A percentile compares a stretch with the other conserved stretches of the same genome.
phyloP scores from a whole-genome alignment of 495 filamentous ascomycete genomes.

The Xylaria acuta region DNA sequence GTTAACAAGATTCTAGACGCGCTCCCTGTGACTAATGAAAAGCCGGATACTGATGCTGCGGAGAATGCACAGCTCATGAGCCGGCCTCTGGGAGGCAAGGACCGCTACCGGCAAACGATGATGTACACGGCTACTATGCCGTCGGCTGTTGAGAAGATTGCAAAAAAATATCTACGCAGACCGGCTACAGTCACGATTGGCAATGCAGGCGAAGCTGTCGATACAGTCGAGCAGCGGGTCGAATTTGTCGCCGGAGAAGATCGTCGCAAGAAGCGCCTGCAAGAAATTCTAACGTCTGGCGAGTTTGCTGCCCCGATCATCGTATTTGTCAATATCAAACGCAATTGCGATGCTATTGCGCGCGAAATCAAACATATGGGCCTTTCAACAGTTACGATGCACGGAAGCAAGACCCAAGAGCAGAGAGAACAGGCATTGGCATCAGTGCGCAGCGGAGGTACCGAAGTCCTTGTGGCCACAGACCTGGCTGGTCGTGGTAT shows the following conservation, averaged over 20 bases:
- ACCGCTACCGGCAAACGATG: slow-evolving; percentile 97
- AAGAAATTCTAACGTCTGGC: slow-evolving; percentile 83
- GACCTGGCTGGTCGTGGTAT: slow-evolving; percentile 98
- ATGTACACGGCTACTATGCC: slow-evolving; percentile 99
- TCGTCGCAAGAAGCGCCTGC: slow-evolving; percentile 94
- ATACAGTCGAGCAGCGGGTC: slow-evolving; percentile 96
- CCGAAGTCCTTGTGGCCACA: slow-evolving; percentile 93
- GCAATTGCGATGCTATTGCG: slow-evolving; percentile 96
- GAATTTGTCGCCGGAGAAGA: slow-evolving; percentile 94
- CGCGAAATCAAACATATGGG: slow-evolving; percentile 95
- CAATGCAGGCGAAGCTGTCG: slow-evolving; percentile 94
- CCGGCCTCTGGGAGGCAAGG: slow-evolving; percentile 78
- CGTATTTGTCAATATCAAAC: slow-evolving; percentile 99
- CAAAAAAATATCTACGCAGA: slow-evolving; percentile 91
- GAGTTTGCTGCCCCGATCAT: slow-evolving; percentile 95
- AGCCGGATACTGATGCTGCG: slow-evolving; percentile 93
- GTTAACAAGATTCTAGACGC: slow-evolving; percentile 98
- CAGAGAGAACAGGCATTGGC: slow-evolving; percentile 94
- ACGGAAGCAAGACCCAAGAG: slow-evolving; percentile 95
- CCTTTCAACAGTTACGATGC: slow-evolving; percentile 87
- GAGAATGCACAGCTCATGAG: slow-evolving; percentile 87
- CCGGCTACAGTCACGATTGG: slow-evolving; percentile 96
- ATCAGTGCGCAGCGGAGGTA: slow-evolving; percentile 78
- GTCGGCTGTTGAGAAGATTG: slow-evolving; percentile 89
- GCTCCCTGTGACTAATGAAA: slow-evolving; percentile 93